Conservation (phyloP, 495 filamentous ascomycete species). For the Aspergillus funiculosus region DNA sequence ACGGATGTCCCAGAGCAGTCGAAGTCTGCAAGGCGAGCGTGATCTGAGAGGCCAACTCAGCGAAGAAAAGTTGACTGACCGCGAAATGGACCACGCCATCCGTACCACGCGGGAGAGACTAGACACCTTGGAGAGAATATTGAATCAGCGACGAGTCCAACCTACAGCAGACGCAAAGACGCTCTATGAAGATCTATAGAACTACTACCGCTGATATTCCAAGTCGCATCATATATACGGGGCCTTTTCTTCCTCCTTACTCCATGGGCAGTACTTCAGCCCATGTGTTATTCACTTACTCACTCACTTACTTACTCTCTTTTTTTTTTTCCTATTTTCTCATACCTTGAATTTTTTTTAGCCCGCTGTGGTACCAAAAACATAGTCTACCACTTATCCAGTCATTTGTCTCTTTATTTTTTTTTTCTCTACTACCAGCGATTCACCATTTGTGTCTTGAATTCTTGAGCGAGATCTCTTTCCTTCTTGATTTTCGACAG, state of each 20-base stretch:
- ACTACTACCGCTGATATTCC: not conserved
- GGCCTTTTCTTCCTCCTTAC: not conserved
- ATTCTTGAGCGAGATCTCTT: not conserved
- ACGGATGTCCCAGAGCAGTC: conserved; percentile 13
- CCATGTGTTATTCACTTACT: not conserved
- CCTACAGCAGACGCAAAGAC: not conserved
- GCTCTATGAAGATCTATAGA: conserved; percentile 16
- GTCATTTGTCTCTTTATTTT: not conserved
- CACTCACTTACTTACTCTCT: not conserved
- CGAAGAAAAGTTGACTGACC: conserved; percentile 68
- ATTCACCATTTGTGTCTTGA: not conserved
- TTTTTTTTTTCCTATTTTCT: not conserved
- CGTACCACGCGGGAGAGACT: conserved; percentile 77
- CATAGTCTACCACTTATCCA: not conserved
- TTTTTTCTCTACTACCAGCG: not conserved
- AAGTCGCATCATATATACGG: not conserved
- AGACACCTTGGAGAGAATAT: conserved; percentile 63
- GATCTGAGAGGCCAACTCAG: conserved; percentile 44
- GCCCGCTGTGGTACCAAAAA: not conserved
- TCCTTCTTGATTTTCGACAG: not conserved
- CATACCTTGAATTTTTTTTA: too few species aligned
- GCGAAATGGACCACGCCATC: conserved; percentile 81
- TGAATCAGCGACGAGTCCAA: conserved; percentile 50
- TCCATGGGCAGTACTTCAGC: too few species aligned
- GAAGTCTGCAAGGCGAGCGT: conserved; percentile 28